Percentiles rank a stretch among this genome's conserved stretches.
phyloP scores from a whole-genome alignment of 768 basidiomycete species.

The Suillus tomentosus region DNA sequence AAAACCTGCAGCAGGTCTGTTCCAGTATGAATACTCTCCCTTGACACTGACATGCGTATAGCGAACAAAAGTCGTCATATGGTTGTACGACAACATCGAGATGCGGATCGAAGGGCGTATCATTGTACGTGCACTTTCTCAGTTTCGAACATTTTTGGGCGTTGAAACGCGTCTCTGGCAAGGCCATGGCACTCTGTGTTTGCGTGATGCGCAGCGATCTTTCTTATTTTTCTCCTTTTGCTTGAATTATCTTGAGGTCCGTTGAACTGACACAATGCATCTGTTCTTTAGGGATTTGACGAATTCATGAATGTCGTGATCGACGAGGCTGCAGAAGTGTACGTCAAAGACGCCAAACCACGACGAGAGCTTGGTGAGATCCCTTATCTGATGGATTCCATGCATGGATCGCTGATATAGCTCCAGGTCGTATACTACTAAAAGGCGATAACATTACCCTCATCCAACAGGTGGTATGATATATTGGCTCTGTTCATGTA shows the following conservation, averaged over 20 bases:
- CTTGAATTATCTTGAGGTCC: constrained; percentile 10
- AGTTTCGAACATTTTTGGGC: constrained; percentile 31
- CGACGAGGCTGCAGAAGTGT: constrained; percentile 92
- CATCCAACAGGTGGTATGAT: constrained; percentile 68
- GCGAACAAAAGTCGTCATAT: constrained; percentile 86
- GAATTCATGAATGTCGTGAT: constrained; percentile 99
- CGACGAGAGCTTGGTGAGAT: constrained; percentile 77
- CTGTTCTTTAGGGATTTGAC: constrained; percentile 80
- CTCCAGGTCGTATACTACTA: constrained; percentile 85
- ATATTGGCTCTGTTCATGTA: constrained; percentile 9
- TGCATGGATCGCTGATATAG: constrained; percentile 10
- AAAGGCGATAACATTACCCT: constrained; percentile 99
- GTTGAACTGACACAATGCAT: constrained; percentile 25
- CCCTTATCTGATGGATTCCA: constrained; percentile 6
- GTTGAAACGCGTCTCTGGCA: constrained; percentile 42
- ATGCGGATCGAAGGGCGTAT: constrained; percentile 97
- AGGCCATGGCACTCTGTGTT: constrained; percentile 32
- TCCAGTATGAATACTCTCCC: not conserved
- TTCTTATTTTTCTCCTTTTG: constrained; percentile 13
- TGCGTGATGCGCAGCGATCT: constrained; percentile 13
- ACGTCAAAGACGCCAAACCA: constrained; percentile 86
- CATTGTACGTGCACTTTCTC: constrained; percentile 65
- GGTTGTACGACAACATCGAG: constrained; percentile 96
- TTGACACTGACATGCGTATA: constrained; percentile 35
- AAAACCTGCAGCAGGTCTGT: constrained; percentile 86